These are phyloP conservation scores for Plasmodium knowlesi DNA, from an alignment of 169 alveolate genomes.

Conservation along the genomic window DNA sequence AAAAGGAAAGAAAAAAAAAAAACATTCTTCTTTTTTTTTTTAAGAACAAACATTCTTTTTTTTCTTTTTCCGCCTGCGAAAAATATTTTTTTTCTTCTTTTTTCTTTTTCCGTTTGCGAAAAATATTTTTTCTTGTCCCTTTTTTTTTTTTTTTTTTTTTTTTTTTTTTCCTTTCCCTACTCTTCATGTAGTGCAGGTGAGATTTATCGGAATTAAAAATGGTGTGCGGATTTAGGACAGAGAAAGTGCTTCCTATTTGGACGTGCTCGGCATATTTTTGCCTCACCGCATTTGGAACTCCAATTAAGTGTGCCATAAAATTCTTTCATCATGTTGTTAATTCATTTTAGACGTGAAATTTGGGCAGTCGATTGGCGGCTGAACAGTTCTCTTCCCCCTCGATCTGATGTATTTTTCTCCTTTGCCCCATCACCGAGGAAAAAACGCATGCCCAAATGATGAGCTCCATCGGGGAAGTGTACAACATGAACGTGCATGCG, in stretches of 20 bases:
- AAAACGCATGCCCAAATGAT: not conserved
- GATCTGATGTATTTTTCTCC: not conserved
- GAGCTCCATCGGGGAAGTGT: not conserved
- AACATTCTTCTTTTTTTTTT: too few relatives aligned
- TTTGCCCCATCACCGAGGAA: not conserved
- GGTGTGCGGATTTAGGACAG: not conserved
- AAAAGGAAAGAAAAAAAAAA: too few relatives aligned
- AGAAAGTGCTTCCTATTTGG: not conserved
- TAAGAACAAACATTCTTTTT: too few relatives aligned
- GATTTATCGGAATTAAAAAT: not conserved
- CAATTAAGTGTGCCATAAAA: not conserved
- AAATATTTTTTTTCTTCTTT: too few relatives aligned
- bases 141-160: slow-evolving; percentile 6
- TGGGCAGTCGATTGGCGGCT: not conserved
- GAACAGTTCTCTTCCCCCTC: not conserved
- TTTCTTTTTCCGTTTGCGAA: too few relatives aligned
- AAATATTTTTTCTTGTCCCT: too few relatives aligned
- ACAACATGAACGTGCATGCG: not conserved
- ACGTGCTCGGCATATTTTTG: not conserved
- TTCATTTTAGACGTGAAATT: not conserved
- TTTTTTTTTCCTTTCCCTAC: not conserved
- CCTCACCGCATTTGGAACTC: not conserved
- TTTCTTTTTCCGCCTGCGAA: too few relatives aligned
- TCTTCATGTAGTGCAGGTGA: not conserved
- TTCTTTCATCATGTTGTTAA: not conserved